A percentile compares a stretch with the other conserved stretches of the same genome.
Evolutionary conservation across 1,284 basidiomycete genomes (phyloP).

Genomic region (Papiliotrema terrestris): DNA sequence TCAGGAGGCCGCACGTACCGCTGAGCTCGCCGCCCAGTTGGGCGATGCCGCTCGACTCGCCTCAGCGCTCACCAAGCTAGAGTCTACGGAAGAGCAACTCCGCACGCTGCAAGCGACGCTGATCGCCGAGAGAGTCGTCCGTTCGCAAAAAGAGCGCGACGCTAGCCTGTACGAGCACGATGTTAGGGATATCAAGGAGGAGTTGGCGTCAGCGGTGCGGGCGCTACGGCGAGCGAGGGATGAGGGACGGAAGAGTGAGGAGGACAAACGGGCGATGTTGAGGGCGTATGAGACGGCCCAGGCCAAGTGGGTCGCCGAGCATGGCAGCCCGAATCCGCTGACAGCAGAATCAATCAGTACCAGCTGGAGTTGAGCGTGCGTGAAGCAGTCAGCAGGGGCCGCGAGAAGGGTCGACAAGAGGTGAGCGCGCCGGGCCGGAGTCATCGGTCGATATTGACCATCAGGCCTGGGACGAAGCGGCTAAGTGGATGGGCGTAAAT

Average conservation of each 20-base stretch:
- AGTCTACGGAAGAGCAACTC: slow-evolving; percentile 32
- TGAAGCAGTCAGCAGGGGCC: slow-evolving; percentile 38
- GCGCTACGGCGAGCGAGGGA: slow-evolving; percentile 39
- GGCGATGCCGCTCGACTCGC: slow-evolving; percentile 21
- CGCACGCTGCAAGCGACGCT: slow-evolving; percentile 41
- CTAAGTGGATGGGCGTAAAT: slow-evolving; percentile 39
- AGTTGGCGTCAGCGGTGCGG: slow-evolving; percentile 38
- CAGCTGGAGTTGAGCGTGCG: slow-evolving; percentile 41
- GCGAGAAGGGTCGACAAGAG: slow-evolving; percentile 43
- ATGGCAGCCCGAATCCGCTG: too few relatives aligned
- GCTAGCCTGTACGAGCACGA: slow-evolving; percentile 22
- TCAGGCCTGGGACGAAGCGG: slow-evolving; percentile 45
- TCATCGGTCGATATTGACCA: background rate
- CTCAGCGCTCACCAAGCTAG: slow-evolving; percentile 28
- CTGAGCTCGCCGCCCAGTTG: slow-evolving; percentile 12
- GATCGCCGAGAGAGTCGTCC: slow-evolving; percentile 40
- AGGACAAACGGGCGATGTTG: slow-evolving; percentile 33
- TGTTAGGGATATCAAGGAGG: slow-evolving; percentile 34
- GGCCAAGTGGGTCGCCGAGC: slow-evolving; percentile 38
- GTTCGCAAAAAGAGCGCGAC: slow-evolving; percentile 31
- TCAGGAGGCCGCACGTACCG: slow-evolving; percentile 6
- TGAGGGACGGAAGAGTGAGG: slow-evolving; percentile 40
- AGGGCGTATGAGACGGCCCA: slow-evolving; percentile 41
- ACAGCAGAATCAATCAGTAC: slow-evolving; percentile 32
- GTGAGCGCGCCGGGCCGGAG: slow-evolving; percentile 14